These are phyloP conservation scores for Pseudogymnoascus sp. DNA, from an alignment of 2,329 filamentous ascomycete genomes.

Conservation along the genomic window DNA sequence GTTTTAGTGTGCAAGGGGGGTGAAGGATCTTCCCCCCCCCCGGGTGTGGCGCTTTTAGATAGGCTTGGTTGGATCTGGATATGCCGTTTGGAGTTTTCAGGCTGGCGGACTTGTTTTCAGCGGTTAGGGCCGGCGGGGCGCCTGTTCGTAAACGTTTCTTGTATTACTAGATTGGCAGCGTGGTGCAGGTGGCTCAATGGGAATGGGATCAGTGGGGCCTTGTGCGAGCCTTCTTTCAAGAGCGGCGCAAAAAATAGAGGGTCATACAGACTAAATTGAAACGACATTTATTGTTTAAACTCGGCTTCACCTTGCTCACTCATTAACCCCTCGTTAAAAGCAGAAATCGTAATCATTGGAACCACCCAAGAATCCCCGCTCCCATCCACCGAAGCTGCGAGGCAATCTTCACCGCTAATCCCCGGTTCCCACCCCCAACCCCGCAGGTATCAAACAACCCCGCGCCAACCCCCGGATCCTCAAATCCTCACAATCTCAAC, in stretches of 20 bases:
- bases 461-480: not conserved
- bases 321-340: not conserved
- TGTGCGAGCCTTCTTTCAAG: not conserved
- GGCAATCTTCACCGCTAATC: not conserved
- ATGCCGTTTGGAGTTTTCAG: slow-evolving; percentile 3
- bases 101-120: slow-evolving; percentile 8
- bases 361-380: not conserved
- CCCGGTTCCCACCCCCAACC: not conserved
- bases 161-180: not conserved
- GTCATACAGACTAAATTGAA: not conserved
- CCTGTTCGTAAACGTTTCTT: not conserved
- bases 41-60: slow-evolving; percentile 1
- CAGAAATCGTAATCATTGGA: not conserved
- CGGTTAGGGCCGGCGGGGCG: not conserved
- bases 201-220: not conserved
- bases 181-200: not conserved
- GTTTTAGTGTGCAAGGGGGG: not conserved
- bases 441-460: not conserved
- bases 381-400: not conserved
- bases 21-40: too few relatives aligned
- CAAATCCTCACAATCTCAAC: not conserved
- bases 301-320: not conserved
- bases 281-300: not conserved
- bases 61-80: not conserved
- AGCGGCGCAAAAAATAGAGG: not conserved